Evolutionary conservation across 2,329 filamentous ascomycete genomes (phyloP).

Genomic region (Whalleya microplaca): DNA sequence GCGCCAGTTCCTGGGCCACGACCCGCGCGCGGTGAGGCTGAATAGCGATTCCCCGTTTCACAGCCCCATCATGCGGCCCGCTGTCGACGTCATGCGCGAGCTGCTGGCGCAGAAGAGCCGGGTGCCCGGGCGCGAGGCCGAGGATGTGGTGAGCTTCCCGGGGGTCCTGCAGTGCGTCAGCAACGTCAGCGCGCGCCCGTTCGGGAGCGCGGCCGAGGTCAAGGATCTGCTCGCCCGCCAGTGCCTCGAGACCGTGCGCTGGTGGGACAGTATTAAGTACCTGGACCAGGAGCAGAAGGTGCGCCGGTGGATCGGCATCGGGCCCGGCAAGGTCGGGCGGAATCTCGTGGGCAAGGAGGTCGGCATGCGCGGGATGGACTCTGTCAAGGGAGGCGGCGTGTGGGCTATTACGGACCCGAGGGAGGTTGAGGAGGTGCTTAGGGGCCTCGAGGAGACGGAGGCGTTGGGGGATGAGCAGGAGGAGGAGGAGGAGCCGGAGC

Average conservation of each 20-base stretch:
- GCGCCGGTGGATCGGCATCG: conserved; percentile 86
- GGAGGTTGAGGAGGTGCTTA: conserved; percentile 71
- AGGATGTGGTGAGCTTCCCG: conserved; percentile 76
- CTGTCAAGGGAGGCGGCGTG: conserved; percentile 85
- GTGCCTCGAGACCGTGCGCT: conserved; percentile 88
- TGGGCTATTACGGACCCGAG: conserved; percentile 87
- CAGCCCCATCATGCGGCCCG: conserved; percentile 88
- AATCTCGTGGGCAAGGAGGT: conserved; percentile 96
- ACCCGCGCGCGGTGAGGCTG: conserved; percentile 83
- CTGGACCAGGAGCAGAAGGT: conserved; percentile 83
- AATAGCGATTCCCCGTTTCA: conserved; percentile 92
- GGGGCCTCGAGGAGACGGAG: conserved; percentile 68
- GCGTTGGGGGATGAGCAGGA: conserved; percentile 53
- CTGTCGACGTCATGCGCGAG: conserved; percentile 71
- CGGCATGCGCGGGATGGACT: conserved; percentile 77
- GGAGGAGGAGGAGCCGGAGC: conserved; percentile 18
- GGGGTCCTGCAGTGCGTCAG: conserved; percentile 77
- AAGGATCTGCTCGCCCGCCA: conserved; percentile 79
- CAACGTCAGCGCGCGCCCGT: conserved; percentile 83
- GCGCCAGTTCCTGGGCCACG: conserved; percentile 86
- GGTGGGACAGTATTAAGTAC: conserved; percentile 94
- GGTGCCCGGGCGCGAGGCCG: conserved; percentile 54
- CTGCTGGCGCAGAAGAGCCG: conserved; percentile 65
- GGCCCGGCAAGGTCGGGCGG: conserved; percentile 89
- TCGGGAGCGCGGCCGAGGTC: conserved; percentile 72